Percentiles rank a stretch among this genome's conserved stretches.
Conservation (phyloP, 1,284 basidiomycete genomes). For the Rhodotorula sp. region DNA sequence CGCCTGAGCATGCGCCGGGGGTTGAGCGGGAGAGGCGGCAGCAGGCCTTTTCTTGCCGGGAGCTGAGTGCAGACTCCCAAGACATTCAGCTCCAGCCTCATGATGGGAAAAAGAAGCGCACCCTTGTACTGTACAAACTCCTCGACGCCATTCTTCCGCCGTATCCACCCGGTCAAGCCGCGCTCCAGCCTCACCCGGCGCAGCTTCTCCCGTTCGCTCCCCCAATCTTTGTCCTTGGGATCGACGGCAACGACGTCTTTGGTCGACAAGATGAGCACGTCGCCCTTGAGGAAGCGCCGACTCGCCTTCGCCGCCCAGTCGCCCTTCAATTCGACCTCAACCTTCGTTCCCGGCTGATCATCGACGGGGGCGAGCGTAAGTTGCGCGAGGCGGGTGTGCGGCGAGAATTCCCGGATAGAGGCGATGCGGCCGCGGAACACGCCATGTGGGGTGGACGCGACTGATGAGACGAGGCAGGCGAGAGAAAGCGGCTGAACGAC, state of each 20-base stretch:
- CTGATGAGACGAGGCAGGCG: background rate
- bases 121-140: constrained; percentile 6
- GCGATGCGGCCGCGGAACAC: constrained; percentile 7
- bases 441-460: background rate
- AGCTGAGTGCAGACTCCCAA: background rate
- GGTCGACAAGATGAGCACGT: constrained; percentile 1
- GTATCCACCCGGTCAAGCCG: constrained; percentile 9
- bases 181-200: background rate
- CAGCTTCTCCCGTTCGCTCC: background rate
- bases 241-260: background rate
- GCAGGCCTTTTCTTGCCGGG: background rate
- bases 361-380: background rate
- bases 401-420: constrained; percentile 1
- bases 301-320: constrained; percentile 4
- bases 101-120: background rate
- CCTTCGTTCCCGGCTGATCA: background rate
- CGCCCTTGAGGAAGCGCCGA: constrained; percentile 4
- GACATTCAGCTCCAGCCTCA: background rate
- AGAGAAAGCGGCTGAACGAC: constrained; percentile 4
- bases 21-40: too few relatives aligned
- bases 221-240: background rate
- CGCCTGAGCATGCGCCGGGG: background rate
- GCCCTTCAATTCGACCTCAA: constrained; percentile 15
- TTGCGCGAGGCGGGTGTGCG: constrained; percentile 2
- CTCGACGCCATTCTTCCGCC: background rate